Base-by-base conservation (phyloP, 2,329 filamentous ascomycete species). In the Verticillium nonalfalfae region DNA sequence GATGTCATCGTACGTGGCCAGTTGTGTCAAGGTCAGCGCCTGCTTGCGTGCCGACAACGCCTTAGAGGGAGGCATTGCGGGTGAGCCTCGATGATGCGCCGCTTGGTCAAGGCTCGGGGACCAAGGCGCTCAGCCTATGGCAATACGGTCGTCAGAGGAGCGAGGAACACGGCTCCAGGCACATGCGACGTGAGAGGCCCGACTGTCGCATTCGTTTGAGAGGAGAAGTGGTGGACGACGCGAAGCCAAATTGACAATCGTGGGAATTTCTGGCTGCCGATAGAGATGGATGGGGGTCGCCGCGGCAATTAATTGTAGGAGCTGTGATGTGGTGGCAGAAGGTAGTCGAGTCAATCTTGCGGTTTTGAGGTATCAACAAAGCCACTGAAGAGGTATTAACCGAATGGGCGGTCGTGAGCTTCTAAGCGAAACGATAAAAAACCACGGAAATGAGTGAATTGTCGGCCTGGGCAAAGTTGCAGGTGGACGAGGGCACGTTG, bases 1-100 rank as follows among this genome's bases (percentile, higher is more conserved):
- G 66, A 98, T 88, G 76, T 99, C 95, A 78, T 99, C 95, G 79
- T 98, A 98, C 58, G 90, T 89, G 36, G 93, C 90, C 70, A 99
- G 80, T 80, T 96, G 93, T 63, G 89, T 87, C 68, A 98, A 81
- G 7, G 93, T 97, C 69, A 99, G 82, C 64, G 87, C 86, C 72
- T 90, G 87, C 78, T 84, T 90, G 75, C 89, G 85, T 18, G 74
- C 68, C 50, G 74, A 59, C 66, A 73, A 64, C 26, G 66, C 66
- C 59, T 74, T 73, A 56, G 73, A 67, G 31, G 75, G 71, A 67
- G 78, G 71, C 77, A 80, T 75, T 61, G 45, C 45, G 5, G 21
- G 61, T 69, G 57, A 60, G 4, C 33, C 7, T 14, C n/a, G 13
- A 7, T 14, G 1, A 5, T 33, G 26, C 14, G 13, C 15, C 13